Evolutionary conservation across 768 basidiomycete species (phyloP), one percentile per base, ranked within the genome.

Genomic region (Boletus pseudo-olivaceus): DNA sequence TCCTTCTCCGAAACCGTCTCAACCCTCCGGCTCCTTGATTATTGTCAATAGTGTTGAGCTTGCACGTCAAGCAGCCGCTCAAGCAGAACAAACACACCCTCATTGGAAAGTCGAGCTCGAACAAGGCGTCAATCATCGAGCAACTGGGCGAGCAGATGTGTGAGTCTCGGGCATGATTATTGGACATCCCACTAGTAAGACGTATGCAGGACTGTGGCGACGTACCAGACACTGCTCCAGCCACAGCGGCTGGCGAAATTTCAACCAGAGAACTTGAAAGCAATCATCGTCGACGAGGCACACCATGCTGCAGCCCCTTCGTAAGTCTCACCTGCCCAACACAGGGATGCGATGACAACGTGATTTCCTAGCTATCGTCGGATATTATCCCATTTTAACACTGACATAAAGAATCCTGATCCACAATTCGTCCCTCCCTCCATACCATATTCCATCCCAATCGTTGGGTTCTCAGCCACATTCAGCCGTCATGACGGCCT

Each of bases 261-360:
- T 66, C 76, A 85, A 63, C 86, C 88, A 4, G 63, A 69, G 10
- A 63, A 57, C 43, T 70, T 91, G 57, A 92, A 88, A 62, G 88
- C 87, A 15, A 76, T 97, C 54, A 84, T 96, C 42, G 77, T 97
- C 4, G 94, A 97, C 63, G 94, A 97, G 72, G 95, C 95, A 1
- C 96, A 98, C 67, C 96, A 98, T 70, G 90, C 95, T 29, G 94
- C 91, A 37, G 90, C 95, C 9, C 85, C 87, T 30, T 93, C 94
- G 84, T 95, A 73, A 51, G 34, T n/a, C 17, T n/a, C n/a, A n/a
- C 37, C 20, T 33, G 23, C 45, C 26, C 30, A n/a, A 26, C 4
- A 29, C 35, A 14, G 4, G 30, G 11, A 45, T 19, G 17, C 20
- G 4, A 27, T 35, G 5, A 29, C 23, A 39, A 54, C 74, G 11